Evolutionary conservation across 106 monocot genomes (phyloP), one percentile per base, ranked within the genome.

Genomic region (Apostasia ramifera): DNA sequence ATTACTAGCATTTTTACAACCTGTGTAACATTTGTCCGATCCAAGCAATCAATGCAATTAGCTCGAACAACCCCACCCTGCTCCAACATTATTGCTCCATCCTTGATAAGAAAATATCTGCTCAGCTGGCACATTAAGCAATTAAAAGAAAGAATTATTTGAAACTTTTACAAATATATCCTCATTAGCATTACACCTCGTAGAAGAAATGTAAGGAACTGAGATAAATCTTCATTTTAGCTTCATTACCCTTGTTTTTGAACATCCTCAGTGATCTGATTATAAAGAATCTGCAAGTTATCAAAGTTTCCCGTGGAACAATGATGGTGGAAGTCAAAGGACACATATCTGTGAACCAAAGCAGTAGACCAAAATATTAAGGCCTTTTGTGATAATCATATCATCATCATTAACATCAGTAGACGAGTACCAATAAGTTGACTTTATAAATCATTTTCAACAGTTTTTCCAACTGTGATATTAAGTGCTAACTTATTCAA

Each of bases 11-110:
- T 51, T 49, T 44, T 63, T 44, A 52, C 70, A 78, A 92, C 95
- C 95, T 95, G 95, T n/a, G 95, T 92, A 37, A 95, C 95, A 82
- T 95, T 95, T 57, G 95, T 95, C 2, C 95, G 84, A 57, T 95
- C 95, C 46, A 95, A 82, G 61, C 95, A 95, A 75, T 95, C 95
- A 61, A 95, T 89, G 81, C 95, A 95, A 82, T 95, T 95, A 59
- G 75, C 59, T 54, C 95, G 85, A 68, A 88, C 69, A 67, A 89
- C 63, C 54, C 95, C 92, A 58, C 53, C 84, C 64, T 95, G 95
- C 76, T 95, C 95, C 57, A 76, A 46, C 10, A 89, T 44, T 49
- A 84, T 73, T 26, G 82, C 78, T 47, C 82, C 92, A 66, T 78
- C 66, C 66, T 86, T 82, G 66, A 78, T 59, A 65, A 95, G 81